Base-by-base conservation (phyloP, 1,139 yeast species). In the Protomyces inouyei region DNA sequence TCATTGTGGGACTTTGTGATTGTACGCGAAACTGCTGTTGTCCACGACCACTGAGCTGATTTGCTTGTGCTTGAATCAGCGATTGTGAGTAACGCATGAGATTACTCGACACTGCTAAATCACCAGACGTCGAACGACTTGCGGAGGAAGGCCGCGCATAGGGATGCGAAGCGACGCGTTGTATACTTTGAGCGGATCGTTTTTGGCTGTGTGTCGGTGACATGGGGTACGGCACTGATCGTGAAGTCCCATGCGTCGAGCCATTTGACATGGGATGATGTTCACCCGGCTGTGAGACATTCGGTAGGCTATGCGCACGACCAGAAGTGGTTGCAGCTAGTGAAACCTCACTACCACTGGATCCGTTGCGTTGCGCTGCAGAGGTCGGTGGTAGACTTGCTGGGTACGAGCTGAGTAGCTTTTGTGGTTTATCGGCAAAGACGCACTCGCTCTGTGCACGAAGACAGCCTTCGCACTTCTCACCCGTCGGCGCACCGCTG, bases 371-470 rank as follows among this genome's bases (percentile, higher is more conserved):
- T 43, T 43, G 23, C 18, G 23, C 48, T 10, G 21, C 9, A 3
- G 23, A 18, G 14, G 43, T n/a, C 16, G 16, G 16, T 12, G 43
- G 43, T 4, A 28, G 32, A 28, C 32, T 28, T 28, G 32, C 32
- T n/a, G 43, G 43, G 9, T 37, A 37, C 16, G 43, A 14, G 23
- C 25, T 18, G 14, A 43, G 25, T n/a, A 43, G 48, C 25, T 43
- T 43, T 12, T 10, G 43, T 4, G 63, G 63, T 35, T 51, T 52
- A 43, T 59, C 63, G 16, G 63, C 63, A 43, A 59, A 59, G 52
- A 59, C 52, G 25, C 63, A 59, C 53, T 59, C 63, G 9, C 43
- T 51, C n/a, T 52, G 53, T 18, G 63, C 63, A 2, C 63, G 56
- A 16, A 38, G 53, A 38, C 63, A 59, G 10, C 57, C 63, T 25